A percentile compares a stretch with the other conserved stretches of the same genome.
These are phyloP conservation scores for Pseudisothecium myosuroides DNA, from an alignment of 225 moss, liverwort and hornwort species.

Conservation along the genomic window DNA sequence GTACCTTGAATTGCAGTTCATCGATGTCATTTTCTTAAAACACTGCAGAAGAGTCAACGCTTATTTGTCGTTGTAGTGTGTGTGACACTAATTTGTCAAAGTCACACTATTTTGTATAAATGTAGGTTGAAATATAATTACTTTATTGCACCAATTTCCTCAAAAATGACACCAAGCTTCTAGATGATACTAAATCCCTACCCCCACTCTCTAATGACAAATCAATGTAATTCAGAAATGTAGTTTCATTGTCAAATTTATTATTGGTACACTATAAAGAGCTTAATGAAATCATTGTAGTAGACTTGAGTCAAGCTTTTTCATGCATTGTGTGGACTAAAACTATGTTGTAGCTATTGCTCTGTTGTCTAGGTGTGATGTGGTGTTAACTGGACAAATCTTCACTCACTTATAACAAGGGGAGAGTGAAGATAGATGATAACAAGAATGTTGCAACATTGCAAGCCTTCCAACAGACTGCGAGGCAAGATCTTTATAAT, in stretches of 20 bases:
- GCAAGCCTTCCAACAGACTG: background rate
- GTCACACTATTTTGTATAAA: background rate
- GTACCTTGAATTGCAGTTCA: background rate
- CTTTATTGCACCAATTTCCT: background rate
- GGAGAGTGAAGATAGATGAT: background rate
- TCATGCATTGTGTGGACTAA: background rate
- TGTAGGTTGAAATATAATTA: background rate
- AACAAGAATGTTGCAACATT: background rate
- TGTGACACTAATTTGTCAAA: background rate
- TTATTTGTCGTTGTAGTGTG: background rate
- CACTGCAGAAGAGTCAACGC: too few species aligned
- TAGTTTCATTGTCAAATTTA: background rate
- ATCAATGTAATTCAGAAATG: background rate
- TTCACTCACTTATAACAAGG: conserved; percentile 37
- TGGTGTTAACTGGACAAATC: conserved; percentile 3
- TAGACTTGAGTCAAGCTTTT: background rate
- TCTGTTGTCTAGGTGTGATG: background rate
- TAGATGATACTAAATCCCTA: background rate
- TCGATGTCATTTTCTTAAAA: too few species aligned
- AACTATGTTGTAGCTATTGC: background rate
- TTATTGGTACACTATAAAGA: too few species aligned
- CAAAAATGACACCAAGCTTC: background rate
- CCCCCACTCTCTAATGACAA: background rate
- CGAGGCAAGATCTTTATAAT: background rate
- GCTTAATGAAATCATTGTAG: background rate